Evolutionary conservation across 306 rosid species (phyloP).

Genomic region (Ziziphus jujuba): DNA sequence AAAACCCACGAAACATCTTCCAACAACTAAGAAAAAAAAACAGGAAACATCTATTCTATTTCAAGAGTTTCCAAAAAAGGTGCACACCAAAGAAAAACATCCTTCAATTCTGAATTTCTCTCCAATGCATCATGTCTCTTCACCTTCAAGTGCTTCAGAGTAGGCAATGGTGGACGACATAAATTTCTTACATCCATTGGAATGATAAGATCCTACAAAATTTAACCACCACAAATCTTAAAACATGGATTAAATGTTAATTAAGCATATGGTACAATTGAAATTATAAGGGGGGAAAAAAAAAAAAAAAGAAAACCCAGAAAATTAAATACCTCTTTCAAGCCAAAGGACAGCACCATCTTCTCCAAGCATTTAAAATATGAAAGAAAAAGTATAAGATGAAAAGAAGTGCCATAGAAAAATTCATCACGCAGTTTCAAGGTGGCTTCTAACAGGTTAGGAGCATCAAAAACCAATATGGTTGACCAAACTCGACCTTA

Average conservation of each 20-base stretch:
- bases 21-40: no score
- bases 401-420: neutral
- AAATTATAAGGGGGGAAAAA: no score
- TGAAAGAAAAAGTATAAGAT: neutral
- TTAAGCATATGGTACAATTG: no score
- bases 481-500: neutral
- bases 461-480: neutral
- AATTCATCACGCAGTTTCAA: neutral
- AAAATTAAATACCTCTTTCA: no score
- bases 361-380: neutral
- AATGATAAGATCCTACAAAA: no score
- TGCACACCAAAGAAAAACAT: neutral
- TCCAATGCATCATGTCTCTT: neutral
- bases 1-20: no score
- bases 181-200: no score
- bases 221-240: no score
- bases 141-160: neutral
- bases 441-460: neutral
- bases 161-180: neutral
- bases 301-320: no score
- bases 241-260: no score
- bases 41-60: neutral
- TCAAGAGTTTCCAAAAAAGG: neutral
- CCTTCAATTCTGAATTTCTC: neutral
- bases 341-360: neutral